Evolutionary conservation across 2,329 filamentous ascomycete genomes (phyloP).

Genomic region (Cladorrhinum sp.): DNA sequence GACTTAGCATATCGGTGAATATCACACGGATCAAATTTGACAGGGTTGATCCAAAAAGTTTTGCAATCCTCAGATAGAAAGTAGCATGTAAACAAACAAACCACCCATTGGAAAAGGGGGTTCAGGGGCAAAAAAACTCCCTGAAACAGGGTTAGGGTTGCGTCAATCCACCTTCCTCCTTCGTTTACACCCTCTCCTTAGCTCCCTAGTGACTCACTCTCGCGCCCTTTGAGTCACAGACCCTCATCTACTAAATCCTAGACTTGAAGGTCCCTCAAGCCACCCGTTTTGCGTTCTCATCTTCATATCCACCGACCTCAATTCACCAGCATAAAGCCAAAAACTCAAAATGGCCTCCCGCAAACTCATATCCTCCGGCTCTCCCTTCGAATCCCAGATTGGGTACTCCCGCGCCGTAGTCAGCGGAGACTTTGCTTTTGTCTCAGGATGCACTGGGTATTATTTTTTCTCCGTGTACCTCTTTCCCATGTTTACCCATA

Average conservation of each 20-base stretch:
- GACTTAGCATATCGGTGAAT: too few relatives aligned
- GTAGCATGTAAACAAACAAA: too few relatives aligned
- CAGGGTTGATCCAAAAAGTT: too few relatives aligned
- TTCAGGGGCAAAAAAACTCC: not conserved
- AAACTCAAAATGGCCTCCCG: slow-evolving; percentile 6
- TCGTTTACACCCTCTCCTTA: not conserved
- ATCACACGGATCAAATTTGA: too few relatives aligned
- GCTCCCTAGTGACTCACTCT: not conserved
- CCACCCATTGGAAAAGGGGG: not conserved
- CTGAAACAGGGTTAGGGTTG: not conserved
- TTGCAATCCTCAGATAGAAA: too few relatives aligned
- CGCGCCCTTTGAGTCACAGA: too few relatives aligned
- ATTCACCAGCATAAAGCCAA: not conserved
- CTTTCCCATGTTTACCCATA: not conserved
- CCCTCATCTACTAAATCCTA: too few relatives aligned
- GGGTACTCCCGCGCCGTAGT: slow-evolving; percentile 55
- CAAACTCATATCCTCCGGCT: slow-evolving; percentile 45
- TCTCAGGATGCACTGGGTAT: slow-evolving; percentile 55
- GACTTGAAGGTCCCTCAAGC: too few relatives aligned
- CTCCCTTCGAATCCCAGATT: slow-evolving; percentile 50
- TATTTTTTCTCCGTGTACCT: not conserved
- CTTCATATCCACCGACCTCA: not conserved
- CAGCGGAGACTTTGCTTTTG: slow-evolving; percentile 48
- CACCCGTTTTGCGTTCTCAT: not conserved
- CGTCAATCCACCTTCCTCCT: not conserved